Evolutionary conservation across 2,329 filamentous ascomycete genomes (phyloP), one percentile per base, ranked within the genome.

Genomic region (Ophiostoma ips): DNA sequence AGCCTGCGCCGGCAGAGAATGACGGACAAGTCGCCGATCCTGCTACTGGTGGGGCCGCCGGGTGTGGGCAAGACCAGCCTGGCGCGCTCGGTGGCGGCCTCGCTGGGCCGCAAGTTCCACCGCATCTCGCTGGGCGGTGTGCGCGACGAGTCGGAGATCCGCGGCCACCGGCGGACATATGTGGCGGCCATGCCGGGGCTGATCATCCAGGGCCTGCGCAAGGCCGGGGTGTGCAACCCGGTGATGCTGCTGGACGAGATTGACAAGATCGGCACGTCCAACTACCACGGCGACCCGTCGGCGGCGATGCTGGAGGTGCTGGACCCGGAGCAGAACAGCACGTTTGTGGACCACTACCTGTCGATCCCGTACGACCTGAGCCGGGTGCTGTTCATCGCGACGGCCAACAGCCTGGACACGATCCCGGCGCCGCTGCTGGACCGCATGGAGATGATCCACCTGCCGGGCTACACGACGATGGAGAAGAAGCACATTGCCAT

Each of bases 161-260:
- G 92, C 53, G 92, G 92, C 10, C 92, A 98, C 66, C 78, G 92
- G 50, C 77, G 92, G 58, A 98, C 92, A 0, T 98, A 98, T 62
- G 92, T 98, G 52, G 92, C 92, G 19, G 92, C 92, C n/a, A 95
- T 98, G 90, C 92, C 92, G 10, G 92, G 92, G 49, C 72, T 96
- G 50, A 84, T 98, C 52, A 89, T 96, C 30, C 89, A 88, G 63
- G 92, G 90, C 0, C 64, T 98, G 50, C 89, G 92, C 68, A 98
- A 96, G 69, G 90, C 94, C 31, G 90, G 89, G 44, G 90, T 96
- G 18, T 80, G 87, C 3, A 98, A 98, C 62, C 92, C 92, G 0
- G 90, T 98, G 51, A 86, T 98, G 68, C 69, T 98, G 43, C 79
- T 98, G 12, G 92, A 98, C 61, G 92, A 98, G 69, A 95, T 98